Evolutionary conservation across 768 basidiomycete species (phyloP).

Genomic region (Leccinum arenicola): DNA sequence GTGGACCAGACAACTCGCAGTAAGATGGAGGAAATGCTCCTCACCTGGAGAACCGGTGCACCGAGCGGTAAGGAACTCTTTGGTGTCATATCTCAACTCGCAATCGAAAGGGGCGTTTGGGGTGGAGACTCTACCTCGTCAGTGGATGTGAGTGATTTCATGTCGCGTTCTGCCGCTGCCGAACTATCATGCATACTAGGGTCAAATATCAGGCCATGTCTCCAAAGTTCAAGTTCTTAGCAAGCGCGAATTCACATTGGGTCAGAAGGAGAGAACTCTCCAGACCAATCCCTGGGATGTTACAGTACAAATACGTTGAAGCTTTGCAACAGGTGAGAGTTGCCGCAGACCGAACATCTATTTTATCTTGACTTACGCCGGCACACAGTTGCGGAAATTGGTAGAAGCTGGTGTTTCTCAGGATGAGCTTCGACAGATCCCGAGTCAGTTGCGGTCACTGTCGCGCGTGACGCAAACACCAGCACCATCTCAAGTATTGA

Average conservation of each 20-base stretch:
- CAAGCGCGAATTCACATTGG: slow-evolving; percentile 78
- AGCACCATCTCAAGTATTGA: slow-evolving; percentile 32
- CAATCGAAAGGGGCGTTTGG: slow-evolving; percentile 86
- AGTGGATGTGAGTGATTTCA: slow-evolving; percentile 36
- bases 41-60: slow-evolving; percentile 90
- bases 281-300: slow-evolving; percentile 75
- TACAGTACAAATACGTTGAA: slow-evolving; percentile 62
- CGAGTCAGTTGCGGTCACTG: slow-evolving; percentile 63
- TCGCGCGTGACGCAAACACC: slow-evolving; percentile 41
- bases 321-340: slow-evolving; percentile 76
- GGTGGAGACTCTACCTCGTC: slow-evolving; percentile 46
- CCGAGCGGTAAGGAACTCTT: slow-evolving; percentile 83
- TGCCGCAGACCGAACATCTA: not conserved
- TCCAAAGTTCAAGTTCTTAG: slow-evolving; percentile 78
- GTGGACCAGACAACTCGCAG: slow-evolving; percentile 82
- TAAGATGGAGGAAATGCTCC: slow-evolving; percentile 98
- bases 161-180: not conserved
- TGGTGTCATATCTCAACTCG: slow-evolving; percentile 71
- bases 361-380: slow-evolving; percentile 4
- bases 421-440: slow-evolving; percentile 74
- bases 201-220: slow-evolving; percentile 46
- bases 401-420: slow-evolving; percentile 81
- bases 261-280: slow-evolving; percentile 73
- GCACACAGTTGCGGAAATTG: slow-evolving; percentile 61
- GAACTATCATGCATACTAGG: slow-evolving; percentile 22